Percentiles rank a stretch among this genome's conserved stretches.
Conservation (phyloP, 1,284 basidiomycete genomes). For the Sporisorium exsertum region DNA sequence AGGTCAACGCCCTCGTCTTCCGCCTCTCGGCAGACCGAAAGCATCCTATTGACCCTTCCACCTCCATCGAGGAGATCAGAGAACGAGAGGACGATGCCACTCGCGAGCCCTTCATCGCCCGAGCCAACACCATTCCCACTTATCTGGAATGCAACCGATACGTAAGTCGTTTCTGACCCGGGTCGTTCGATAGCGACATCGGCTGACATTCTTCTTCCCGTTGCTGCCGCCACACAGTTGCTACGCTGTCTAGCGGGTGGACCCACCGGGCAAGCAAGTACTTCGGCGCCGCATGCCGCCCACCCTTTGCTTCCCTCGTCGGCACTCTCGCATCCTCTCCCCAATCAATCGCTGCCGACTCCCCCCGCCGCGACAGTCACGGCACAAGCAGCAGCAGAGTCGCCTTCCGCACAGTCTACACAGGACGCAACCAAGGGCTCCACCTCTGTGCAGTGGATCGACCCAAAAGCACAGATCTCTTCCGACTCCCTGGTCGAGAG, state of each 20-base stretch:
- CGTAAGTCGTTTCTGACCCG: slow-evolving; percentile 70
- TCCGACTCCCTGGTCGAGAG: slow-evolving; percentile 84
- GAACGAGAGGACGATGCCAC: slow-evolving; percentile 30
- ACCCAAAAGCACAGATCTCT: slow-evolving; percentile 85
- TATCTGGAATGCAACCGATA: slow-evolving; percentile 86
- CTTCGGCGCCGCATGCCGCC: slow-evolving; percentile 9
- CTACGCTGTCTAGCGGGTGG: slow-evolving; percentile 29
- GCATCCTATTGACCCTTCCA: slow-evolving; percentile 43
- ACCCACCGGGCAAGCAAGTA: slow-evolving; percentile 21
- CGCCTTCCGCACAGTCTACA: slow-evolving; percentile 5
- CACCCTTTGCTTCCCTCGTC: slow-evolving; percentile 7
- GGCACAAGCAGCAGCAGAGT: slow-evolving; percentile 9
- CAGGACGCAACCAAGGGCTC: slow-evolving; percentile 14
- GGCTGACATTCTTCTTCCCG: neutral
- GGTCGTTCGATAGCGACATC: neutral
- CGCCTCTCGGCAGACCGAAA: slow-evolving; percentile 38
- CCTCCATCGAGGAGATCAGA: slow-evolving; percentile 34
- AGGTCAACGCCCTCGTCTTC: slow-evolving; percentile 42
- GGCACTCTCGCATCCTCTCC: slow-evolving; percentile 46
- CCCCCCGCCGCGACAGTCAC: slow-evolving; percentile 6
- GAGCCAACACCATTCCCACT: slow-evolving; percentile 84
- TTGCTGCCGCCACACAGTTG: slow-evolving; percentile 12
- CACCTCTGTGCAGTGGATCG: slow-evolving; percentile 69
- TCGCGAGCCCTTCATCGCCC: slow-evolving; percentile 75
- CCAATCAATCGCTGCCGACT: slow-evolving; percentile 31